Conservation (phyloP, 2,329 filamentous ascomycete species). For the Cercospora berteroae region DNA sequence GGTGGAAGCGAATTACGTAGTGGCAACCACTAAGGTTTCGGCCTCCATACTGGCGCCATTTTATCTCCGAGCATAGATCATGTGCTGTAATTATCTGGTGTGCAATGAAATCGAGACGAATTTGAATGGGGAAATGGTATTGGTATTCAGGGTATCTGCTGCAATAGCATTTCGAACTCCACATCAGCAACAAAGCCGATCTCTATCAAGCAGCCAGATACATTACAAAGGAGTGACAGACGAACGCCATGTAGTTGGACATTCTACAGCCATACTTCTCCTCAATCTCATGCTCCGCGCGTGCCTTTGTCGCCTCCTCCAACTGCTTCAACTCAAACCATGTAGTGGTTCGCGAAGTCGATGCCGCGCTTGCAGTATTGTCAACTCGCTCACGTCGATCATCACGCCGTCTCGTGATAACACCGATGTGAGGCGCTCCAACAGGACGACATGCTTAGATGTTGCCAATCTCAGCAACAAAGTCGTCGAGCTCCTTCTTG, state of each 20-base stretch:
- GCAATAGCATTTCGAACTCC: background rate
- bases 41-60: background rate
- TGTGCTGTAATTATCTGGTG: no score
- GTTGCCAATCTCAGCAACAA: conserved; percentile 88
- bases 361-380: background rate
- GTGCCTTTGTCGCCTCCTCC: background rate
- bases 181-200: background rate
- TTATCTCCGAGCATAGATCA: background rate
- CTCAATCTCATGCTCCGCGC: background rate
- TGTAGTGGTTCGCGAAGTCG: background rate
- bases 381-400: background rate
- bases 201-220: conserved; percentile 11
- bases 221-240: background rate
- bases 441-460: conserved; percentile 59
- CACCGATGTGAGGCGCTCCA: background rate
- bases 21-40: no score
- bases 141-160: conserved; percentile 11
- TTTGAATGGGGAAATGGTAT: background rate
- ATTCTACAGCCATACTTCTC: background rate
- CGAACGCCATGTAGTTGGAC: background rate
- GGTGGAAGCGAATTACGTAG: no score
- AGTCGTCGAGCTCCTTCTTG: conserved; percentile 88
- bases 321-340: background rate
- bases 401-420: background rate
- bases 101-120: no score